These are phyloP conservation scores for Mangifera indica DNA, from an alignment of 345 rosid genomes.

Conservation along the genomic window DNA sequence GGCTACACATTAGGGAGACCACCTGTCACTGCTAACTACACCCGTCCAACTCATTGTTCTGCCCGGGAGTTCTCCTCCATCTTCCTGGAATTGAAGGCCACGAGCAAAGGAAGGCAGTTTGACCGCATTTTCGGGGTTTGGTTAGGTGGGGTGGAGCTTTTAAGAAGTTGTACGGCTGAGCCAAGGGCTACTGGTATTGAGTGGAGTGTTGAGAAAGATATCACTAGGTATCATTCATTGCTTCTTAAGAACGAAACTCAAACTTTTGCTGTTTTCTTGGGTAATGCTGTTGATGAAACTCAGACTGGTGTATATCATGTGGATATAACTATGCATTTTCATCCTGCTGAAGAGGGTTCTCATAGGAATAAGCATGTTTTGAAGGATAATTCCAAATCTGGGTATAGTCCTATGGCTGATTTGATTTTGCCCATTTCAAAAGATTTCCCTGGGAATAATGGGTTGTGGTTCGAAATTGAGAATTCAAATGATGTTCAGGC, in stretches of 20 bases:
- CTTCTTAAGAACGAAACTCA: constrained; percentile 55
- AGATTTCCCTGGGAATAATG: constrained; percentile 63
- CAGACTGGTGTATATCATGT: too few species aligned
- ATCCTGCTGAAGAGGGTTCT: constrained; percentile 85
- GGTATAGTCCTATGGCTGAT: constrained; percentile 55
- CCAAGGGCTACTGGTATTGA: constrained; percentile 65
- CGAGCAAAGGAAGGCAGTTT: constrained; percentile 70
- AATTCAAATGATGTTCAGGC: constrained; percentile 45
- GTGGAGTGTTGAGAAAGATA: constrained; percentile 77
- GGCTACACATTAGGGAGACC: constrained; percentile 64
- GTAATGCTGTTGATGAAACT: constrained; percentile 59
- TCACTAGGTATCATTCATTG: constrained; percentile 69
- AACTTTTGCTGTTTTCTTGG: constrained; percentile 62
- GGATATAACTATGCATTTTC: too few species aligned
- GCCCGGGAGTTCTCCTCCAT: constrained; percentile 56
- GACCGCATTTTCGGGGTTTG: constrained; percentile 89
- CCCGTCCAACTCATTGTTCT: constrained; percentile 58
- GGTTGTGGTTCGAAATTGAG: constrained; percentile 79
- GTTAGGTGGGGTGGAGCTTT: constrained; percentile 85
- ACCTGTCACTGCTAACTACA: constrained; percentile 68
- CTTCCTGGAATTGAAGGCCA: constrained; percentile 77
- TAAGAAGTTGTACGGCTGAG: constrained; percentile 95
- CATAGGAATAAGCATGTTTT: constrained; percentile 55
- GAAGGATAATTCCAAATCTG: constrained; percentile 27
- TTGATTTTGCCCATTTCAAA: constrained; percentile 75